Base-by-base conservation (phyloP, 1,284 basidiomycete species). In the Athelia psychrophila region DNA sequence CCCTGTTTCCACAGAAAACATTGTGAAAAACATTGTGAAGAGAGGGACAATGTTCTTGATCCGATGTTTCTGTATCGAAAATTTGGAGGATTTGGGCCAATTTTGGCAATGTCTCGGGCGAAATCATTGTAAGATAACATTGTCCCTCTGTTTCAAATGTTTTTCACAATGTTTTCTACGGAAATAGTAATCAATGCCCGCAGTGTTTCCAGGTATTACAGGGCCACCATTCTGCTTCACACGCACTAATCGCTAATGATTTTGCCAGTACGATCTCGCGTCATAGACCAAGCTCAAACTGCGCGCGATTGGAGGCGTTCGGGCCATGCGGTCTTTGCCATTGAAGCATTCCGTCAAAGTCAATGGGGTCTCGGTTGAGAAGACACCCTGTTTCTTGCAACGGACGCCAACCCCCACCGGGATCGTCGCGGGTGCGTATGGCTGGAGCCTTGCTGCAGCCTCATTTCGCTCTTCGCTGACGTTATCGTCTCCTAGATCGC, bases 201-300 rank as follows among this genome's bases (percentile, higher is more conserved):
- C n/a, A n/a, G n/a, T n/a, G n/a, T 24, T 91, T 96, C 69, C 87
- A 94, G 71, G 91, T 91, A 59, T n/a, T n/a, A n/a, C n/a, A n/a
- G n/a, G n/a, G n/a, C n/a, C n/a, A 44, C 12, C 23, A 18, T 25
- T 22, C 38, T 18, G 33, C 4, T 35, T 23, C 27, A 38, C 49
- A 20, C 13, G 51, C 35, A 18, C 35, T 36, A 47, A 48, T 30
- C 42, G n/a, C n/a, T n/a, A n/a, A 36, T 45, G 2, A 54, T 44
- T 5, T 49, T 45, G n/a, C 2, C 62, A 93, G 88, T 82, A 86
- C 33, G 90, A 92, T 61, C 79, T 95, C 27, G 93, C 93, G 1
- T 77, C 83, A 27, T 81, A 83, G 8, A 83, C 83, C 6, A 91
- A 91, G 61, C 81, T 88, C 35, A 88, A 90, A 59, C 74, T 94